These are phyloP conservation scores for Calocybe indica DNA, from an alignment of 768 basidiomycete species.

Conservation along the genomic window DNA sequence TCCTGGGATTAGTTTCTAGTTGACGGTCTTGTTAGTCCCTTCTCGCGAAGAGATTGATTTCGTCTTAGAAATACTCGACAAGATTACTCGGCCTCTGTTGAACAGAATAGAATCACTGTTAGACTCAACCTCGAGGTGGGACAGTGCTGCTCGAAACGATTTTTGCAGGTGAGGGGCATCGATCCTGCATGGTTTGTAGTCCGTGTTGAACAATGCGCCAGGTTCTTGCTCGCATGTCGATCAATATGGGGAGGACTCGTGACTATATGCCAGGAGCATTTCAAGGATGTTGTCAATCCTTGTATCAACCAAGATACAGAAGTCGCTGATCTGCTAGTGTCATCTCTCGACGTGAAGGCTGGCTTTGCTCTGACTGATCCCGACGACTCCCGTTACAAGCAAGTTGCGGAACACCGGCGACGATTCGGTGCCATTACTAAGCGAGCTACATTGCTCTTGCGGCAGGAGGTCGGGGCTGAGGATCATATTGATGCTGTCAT, in stretches of 20 bases:
- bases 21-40: constrained; percentile 37
- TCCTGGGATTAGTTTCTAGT: not conserved
- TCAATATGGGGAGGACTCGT: constrained; percentile 77
- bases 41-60: constrained; percentile 70
- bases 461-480: constrained; percentile 58
- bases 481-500: constrained; percentile 87
- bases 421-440: constrained; percentile 68
- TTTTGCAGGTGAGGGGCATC: constrained; percentile 63
- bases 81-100: constrained; percentile 60
- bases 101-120: constrained; percentile 63
- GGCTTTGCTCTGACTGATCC: constrained; percentile 73
- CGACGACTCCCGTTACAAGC: constrained; percentile 68
- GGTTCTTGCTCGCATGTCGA: constrained; percentile 64
- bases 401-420: constrained; percentile 46
- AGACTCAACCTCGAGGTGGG: constrained; percentile 50
- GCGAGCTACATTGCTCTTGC: constrained; percentile 58
- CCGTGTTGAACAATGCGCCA: constrained; percentile 1
- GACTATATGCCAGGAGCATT: constrained; percentile 55
- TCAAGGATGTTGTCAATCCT: constrained; percentile 50
- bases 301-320: constrained; percentile 61
- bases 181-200: not conserved
- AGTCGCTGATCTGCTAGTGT: constrained; percentile 62
- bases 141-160: constrained; percentile 65
- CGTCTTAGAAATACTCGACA: constrained; percentile 70
- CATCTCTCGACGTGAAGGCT: constrained; percentile 61